Percentiles rank a stretch among this genome's conserved stretches.
phyloP scores from a whole-genome alignment of 305 asterid species.

The Coffea humblotiana region DNA sequence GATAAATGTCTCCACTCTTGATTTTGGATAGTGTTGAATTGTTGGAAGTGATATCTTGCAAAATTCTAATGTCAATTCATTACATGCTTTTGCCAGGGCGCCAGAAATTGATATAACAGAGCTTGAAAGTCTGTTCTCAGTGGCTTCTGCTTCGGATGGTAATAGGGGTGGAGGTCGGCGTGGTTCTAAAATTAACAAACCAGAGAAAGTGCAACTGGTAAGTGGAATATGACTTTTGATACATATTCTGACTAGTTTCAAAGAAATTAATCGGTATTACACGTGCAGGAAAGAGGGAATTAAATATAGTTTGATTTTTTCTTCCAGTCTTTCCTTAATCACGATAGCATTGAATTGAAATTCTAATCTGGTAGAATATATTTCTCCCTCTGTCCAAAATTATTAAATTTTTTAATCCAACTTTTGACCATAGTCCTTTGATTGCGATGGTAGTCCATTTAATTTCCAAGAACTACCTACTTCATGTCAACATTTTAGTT shows the following conservation, averaged over 20 bases:
- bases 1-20: neutral
- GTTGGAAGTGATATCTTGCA: neutral
- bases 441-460: neutral
- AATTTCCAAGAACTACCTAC: neutral
- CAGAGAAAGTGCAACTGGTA: constrained; percentile 95
- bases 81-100: constrained; percentile 53
- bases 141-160: constrained; percentile 86
- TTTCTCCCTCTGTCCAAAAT: neutral
- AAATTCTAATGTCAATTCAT: constrained; percentile 32
- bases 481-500: neutral
- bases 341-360: neutral
- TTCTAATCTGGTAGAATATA: neutral
- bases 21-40: neutral
- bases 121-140: constrained; percentile 96
- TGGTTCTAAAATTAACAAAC: constrained; percentile 82
- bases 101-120: constrained; percentile 96
- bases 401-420: neutral
- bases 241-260: neutral
- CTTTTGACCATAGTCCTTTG: neutral
- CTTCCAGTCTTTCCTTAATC: no score
- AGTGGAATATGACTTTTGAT: constrained; percentile 33
- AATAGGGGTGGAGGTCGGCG: constrained; percentile 74
- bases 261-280: neutral
- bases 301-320: neutral
- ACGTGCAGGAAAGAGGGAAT: neutral